Conservation (phyloP, 2,329 filamentous ascomycete genomes). For the Cercospora nicotianae region DNA sequence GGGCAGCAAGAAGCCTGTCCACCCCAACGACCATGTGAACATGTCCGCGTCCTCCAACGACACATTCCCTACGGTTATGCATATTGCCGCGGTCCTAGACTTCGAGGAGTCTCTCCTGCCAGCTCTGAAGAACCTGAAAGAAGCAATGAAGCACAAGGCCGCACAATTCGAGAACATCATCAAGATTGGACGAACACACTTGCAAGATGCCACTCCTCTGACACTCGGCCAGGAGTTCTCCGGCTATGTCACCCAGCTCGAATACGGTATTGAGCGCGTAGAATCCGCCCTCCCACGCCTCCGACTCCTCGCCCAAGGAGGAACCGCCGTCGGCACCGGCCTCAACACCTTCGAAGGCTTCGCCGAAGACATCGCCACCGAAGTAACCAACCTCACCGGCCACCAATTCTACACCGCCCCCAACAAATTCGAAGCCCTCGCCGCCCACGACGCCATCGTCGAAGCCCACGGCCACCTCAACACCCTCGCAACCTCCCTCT, state of each 20-base stretch:
- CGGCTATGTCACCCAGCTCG: conserved; percentile 92
- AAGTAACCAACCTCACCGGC: conserved; percentile 90
- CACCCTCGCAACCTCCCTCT: conserved; percentile 85
- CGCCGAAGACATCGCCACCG: conserved; percentile 85
- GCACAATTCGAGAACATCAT: conserved; percentile 91
- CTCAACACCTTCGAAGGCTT: conserved; percentile 98
- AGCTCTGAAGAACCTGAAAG: conserved; percentile 75
- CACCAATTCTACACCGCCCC: conserved; percentile 92
- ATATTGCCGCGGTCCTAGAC: conserved; percentile 95
- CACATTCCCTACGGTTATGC: conserved; percentile 99
- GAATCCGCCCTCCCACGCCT: conserved; percentile 80
- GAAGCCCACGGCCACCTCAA: conserved; percentile 93
- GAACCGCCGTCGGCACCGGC: conserved; percentile 93
- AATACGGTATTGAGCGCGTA: conserved; percentile 84
- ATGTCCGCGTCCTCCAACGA: conserved; percentile 98
- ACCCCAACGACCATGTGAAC: conserved; percentile 99
- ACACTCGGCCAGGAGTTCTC: conserved; percentile 97
- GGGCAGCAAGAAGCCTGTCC: conserved; percentile 97
- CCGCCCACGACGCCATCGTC: conserved; percentile 92
- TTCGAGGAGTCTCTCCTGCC: conserved; percentile 84
- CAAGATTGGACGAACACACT: conserved; percentile 97
- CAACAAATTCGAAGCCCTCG: conserved; percentile 98
- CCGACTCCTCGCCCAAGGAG: conserved; percentile 85
- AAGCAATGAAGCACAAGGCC: conserved; percentile 83
- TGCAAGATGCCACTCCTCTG: conserved; percentile 94